Evolutionary conservation across 495 filamentous ascomycete species (phyloP).

Genomic region (Peziza echinospora): DNA sequence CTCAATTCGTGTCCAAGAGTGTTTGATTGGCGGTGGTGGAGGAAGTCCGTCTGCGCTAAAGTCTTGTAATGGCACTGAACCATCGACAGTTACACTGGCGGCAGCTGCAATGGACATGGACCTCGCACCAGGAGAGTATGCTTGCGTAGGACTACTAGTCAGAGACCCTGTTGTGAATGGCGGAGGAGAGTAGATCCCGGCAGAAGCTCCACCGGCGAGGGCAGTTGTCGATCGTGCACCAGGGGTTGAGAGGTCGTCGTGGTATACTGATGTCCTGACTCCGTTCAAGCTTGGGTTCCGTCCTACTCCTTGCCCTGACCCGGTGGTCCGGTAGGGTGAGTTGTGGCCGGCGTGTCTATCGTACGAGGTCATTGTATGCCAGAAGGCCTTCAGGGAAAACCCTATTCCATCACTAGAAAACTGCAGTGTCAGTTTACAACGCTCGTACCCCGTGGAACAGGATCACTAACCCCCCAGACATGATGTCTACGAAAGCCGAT

Average conservation of each 20-base stretch:
- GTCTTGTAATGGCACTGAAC: conserved; percentile 90
- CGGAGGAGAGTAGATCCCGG: conserved; percentile 22
- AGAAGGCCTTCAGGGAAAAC: conserved; percentile 44
- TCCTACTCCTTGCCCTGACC: conserved; percentile 43
- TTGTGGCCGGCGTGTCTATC: conserved; percentile 63
- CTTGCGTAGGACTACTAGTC: conserved; percentile 36
- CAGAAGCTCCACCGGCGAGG: conserved; percentile 22
- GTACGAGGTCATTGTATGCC: conserved; percentile 83
- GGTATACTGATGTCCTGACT: conserved; percentile 56
- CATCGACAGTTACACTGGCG: conserved; percentile 35
- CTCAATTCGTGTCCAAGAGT: conserved; percentile 89
- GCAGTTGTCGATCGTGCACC: conserved; percentile 33
- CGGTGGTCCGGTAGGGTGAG: conserved; percentile 53
- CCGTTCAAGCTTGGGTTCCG: conserved; percentile 50
- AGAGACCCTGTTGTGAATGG: conserved; percentile 29
- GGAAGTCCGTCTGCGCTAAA: conserved; percentile 71
- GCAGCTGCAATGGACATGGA: conserved; percentile 44
- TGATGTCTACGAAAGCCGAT: no score
- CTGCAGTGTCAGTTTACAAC: no score
- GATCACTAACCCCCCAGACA: no score
- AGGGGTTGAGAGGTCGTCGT: conserved; percentile 43
- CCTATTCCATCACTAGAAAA: no score
- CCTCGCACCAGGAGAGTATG: conserved; percentile 82
- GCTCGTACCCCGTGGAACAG: no score
- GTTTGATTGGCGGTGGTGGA: conserved; percentile 62